phyloP scores from a whole-genome alignment of 2,329 filamentous ascomycete genomes.

The Fusarium ambrosium region DNA sequence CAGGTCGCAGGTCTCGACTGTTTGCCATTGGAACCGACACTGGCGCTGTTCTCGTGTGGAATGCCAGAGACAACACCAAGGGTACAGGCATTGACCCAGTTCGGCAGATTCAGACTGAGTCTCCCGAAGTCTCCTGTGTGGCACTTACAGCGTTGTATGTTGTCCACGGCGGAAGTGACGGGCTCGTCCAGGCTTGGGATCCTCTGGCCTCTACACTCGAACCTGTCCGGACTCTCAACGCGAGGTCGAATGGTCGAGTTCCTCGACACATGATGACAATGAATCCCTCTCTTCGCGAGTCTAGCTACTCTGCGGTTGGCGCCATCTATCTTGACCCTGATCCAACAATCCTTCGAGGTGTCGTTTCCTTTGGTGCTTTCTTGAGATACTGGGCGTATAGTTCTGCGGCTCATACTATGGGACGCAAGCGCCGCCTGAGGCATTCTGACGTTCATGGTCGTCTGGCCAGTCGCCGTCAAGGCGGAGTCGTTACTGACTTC shows the following conservation, averaged over 20 bases:
- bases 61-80: slow-evolving; percentile 74
- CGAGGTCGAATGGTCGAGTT: slow-evolving; percentile 84
- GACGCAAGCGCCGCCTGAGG: slow-evolving; percentile 83
- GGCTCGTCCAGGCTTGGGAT: slow-evolving; percentile 96
- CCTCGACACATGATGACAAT: slow-evolving; percentile 76
- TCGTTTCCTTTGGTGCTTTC: slow-evolving; percentile 88
- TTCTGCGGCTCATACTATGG: slow-evolving; percentile 81
- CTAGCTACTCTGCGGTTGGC: slow-evolving; percentile 84
- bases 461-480: slow-evolving; percentile 64
- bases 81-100: slow-evolving; percentile 72
- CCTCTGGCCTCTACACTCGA: slow-evolving; percentile 84
- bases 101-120: slow-evolving; percentile 90
- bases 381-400: slow-evolving; percentile 95
- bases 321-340: slow-evolving; percentile 91
- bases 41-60: slow-evolving; percentile 86
- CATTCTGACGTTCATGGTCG: slow-evolving; percentile 73
- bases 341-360: slow-evolving; percentile 84
- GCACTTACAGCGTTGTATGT: slow-evolving; percentile 88
- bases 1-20: slow-evolving; percentile 86
- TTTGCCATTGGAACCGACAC: slow-evolving; percentile 84
- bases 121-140: slow-evolving; percentile 85
- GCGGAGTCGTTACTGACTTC: slow-evolving; percentile 81
- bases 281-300: slow-evolving; percentile 72
- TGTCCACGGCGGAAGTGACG: slow-evolving; percentile 94
- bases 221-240: slow-evolving; percentile 88